A percentile compares a stretch with the other conserved stretches of the same genome.
phyloP scores from a whole-genome alignment of 2,329 filamentous ascomycete genomes.

The Pseudogymnoascus sp. region DNA sequence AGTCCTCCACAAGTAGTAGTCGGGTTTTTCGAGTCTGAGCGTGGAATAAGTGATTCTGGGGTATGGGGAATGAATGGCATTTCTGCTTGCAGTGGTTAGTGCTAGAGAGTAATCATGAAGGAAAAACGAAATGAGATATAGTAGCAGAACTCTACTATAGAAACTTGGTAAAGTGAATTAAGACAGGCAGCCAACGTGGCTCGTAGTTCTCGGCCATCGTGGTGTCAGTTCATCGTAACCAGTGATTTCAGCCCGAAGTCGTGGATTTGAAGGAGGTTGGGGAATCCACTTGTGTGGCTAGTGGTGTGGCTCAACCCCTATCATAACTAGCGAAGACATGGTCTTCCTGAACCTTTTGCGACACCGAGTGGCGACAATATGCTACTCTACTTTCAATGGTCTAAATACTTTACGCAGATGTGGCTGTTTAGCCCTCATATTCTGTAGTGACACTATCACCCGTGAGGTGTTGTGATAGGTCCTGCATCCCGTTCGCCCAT shows the following conservation, averaged over 20 bases:
- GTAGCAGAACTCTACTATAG: background rate
- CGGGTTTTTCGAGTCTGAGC: constrained; percentile 79
- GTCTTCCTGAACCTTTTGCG: background rate
- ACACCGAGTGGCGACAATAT: background rate
- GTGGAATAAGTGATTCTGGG: constrained; percentile 69
- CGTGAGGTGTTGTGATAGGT: background rate
- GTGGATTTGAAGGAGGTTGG: background rate
- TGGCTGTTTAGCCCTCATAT: background rate
- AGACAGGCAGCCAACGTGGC: background rate
- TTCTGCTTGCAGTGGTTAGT: constrained; percentile 9
- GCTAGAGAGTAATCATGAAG: background rate
- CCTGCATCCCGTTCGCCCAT: too few relatives aligned
- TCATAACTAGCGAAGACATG: background rate
- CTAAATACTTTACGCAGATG: background rate
- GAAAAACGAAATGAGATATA: background rate
- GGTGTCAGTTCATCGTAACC: background rate
- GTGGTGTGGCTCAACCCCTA: background rate
- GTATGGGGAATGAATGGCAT: constrained; percentile 66
- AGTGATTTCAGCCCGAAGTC: background rate
- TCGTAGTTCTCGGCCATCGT: background rate
- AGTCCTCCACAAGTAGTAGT: constrained; percentile 81
- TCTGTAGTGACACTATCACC: background rate
- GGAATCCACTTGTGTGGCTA: background rate
- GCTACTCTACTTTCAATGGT: background rate
- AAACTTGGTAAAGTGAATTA: background rate